These are phyloP conservation scores for Aspergillus cejpii DNA, from an alignment of 2,329 filamentous ascomycete genomes.

Conservation along the genomic window DNA sequence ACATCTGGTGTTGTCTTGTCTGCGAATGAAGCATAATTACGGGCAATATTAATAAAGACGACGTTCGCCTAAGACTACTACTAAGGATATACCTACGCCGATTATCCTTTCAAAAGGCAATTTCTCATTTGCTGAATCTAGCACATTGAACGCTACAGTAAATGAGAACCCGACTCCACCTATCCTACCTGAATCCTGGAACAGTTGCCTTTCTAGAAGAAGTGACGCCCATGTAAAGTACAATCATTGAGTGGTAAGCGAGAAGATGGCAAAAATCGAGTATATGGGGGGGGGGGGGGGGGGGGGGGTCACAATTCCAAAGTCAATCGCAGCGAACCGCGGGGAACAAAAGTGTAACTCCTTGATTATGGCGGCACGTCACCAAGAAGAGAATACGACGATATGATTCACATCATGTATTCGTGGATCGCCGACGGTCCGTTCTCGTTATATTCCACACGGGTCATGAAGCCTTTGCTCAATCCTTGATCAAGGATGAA, in stretches of 20 bases:
- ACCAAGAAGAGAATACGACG: background rate
- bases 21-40: no score
- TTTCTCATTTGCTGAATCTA: constrained; percentile 2
- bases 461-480: constrained; percentile 62
- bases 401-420: constrained; percentile 34
- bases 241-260: constrained; percentile 10
- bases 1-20: no score
- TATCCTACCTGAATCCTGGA: constrained; percentile 19
- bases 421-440: constrained; percentile 60
- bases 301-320: background rate
- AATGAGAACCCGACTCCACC: constrained; percentile 20
- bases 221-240: constrained; percentile 19
- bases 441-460: constrained; percentile 61
- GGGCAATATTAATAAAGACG: no score
- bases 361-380: background rate
- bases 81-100: no score
- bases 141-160: constrained; percentile 9
- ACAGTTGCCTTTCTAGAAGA: constrained; percentile 21
- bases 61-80: no score
- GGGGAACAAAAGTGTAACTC: background rate
- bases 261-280: constrained; percentile 7
- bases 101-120: background rate
- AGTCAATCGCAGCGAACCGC: background rate
- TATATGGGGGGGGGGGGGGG: background rate
- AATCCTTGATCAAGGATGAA: constrained; percentile 62